Evolutionary conservation across 805 yeast species (phyloP).

Genomic region (Henningerozyma blattae): DNA sequence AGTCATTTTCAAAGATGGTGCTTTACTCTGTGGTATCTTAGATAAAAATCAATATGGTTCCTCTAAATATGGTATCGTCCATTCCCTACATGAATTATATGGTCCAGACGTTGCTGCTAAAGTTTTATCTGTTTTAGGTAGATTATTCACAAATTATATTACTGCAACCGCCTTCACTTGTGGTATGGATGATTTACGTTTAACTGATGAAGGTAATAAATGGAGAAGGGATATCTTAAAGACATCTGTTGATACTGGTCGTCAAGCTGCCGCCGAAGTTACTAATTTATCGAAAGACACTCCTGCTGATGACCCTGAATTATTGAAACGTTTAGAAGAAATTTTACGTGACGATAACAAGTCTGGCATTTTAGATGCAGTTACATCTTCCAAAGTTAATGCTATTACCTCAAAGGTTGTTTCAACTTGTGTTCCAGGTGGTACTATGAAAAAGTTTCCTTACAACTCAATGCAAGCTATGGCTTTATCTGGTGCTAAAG

Average conservation of each 20-base stretch:
- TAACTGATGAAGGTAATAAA: conserved; percentile 80
- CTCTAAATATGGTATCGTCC: conserved; percentile 91
- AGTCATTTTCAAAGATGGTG: conserved; percentile 80
- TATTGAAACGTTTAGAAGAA: conserved; percentile 82
- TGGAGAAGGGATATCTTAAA: conserved; percentile 79
- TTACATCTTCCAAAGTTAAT: conserved; percentile 86
- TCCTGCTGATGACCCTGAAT: conserved; percentile 53
- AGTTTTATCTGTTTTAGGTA: conserved; percentile 81
- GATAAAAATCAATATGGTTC: conserved; percentile 99
- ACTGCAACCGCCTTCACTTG: conserved; percentile 92
- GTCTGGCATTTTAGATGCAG: conserved; percentile 89
- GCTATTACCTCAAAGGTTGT: conserved; percentile 91
- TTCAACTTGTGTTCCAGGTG: conserved; percentile 86
- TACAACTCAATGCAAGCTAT: conserved; percentile 95
- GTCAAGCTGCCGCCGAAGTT: conserved; percentile 89
- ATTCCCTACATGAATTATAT: conserved; percentile 89
- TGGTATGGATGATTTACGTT: conserved; percentile 98
- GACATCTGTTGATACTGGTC: conserved; percentile 71
- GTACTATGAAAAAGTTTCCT: conserved; percentile 93
- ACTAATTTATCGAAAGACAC: conserved; percentile 56
- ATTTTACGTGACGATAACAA: conserved; percentile 88
- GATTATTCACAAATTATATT: conserved; percentile 87
- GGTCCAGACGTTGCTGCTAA: conserved; percentile 88
- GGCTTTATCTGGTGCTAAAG: conserved; percentile 99
- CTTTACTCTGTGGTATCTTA: conserved; percentile 78